phyloP scores from a whole-genome alignment of 306 rosid species.

The Inga laurina region DNA sequence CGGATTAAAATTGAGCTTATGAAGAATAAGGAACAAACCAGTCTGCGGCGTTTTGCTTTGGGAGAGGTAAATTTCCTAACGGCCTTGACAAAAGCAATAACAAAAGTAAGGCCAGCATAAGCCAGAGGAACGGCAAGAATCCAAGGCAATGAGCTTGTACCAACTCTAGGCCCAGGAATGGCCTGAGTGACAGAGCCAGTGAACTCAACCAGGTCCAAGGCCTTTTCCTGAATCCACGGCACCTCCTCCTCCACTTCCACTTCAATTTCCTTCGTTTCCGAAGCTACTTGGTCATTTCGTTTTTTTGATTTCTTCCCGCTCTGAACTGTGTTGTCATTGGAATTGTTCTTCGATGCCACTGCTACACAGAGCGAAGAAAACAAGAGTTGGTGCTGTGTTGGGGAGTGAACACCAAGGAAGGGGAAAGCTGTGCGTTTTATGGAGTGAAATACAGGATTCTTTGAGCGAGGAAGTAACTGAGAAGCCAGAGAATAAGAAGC shows the following conservation, averaged over 20 bases:
- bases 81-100: conserved; percentile 75
- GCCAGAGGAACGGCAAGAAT: conserved; percentile 84
- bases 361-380: conserved; percentile 8
- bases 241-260: conserved; percentile 85
- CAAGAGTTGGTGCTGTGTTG: conserved; percentile 4
- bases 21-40: conserved; percentile 43
- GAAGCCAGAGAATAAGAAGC: conserved; percentile 36
- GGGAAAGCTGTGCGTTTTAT: not conserved
- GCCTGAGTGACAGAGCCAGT: conserved; percentile 91
- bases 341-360: conserved; percentile 37
- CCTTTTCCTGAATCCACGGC: conserved; percentile 96
- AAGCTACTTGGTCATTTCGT: not conserved
- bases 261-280: conserved; percentile 30
- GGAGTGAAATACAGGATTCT: conserved; percentile 14
- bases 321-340: conserved; percentile 25
- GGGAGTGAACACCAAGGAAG: not conserved
- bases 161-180: conserved; percentile 90
- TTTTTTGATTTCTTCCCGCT: not conserved
- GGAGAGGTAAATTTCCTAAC: conserved; percentile 75
- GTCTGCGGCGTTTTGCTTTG: conserved; percentile 71
- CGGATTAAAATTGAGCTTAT: not conserved
- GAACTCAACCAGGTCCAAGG: conserved; percentile 90
- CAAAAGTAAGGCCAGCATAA: conserved; percentile 71
- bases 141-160: conserved; percentile 87
- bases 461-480: conserved; percentile 40